Conservation (phyloP, 805 yeast species). For the Yarrowia yakushimensis region DNA sequence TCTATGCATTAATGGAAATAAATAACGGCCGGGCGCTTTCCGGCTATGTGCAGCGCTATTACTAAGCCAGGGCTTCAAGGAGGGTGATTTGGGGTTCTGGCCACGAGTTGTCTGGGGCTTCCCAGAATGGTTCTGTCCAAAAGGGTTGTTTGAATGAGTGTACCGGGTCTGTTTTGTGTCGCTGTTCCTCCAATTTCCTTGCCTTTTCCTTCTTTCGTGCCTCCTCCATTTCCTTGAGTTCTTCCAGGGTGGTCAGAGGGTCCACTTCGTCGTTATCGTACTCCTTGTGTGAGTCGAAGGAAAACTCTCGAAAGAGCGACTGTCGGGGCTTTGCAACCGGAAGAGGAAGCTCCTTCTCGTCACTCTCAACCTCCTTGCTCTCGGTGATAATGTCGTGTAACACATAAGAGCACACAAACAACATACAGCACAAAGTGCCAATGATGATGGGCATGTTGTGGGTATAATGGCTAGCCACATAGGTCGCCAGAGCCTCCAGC, state of each 20-base stretch:
- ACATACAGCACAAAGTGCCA: slow-evolving; percentile 7
- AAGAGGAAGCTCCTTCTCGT: slow-evolving; percentile 15
- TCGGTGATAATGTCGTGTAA: slow-evolving; percentile 17
- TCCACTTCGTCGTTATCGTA: slow-evolving; percentile 5
- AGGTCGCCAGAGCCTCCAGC: slow-evolving; percentile 16
- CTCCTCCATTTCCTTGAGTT: not conserved
- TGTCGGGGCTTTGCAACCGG: slow-evolving; percentile 3
- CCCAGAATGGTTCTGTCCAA: not conserved
- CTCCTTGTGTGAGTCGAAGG: slow-evolving; percentile 1
- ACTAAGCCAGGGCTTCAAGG: slow-evolving; percentile 4
- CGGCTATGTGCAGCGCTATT: slow-evolving; percentile 11
- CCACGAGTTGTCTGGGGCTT: not conserved
- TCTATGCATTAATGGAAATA: not conserved
- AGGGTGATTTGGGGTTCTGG: slow-evolving; percentile 1
- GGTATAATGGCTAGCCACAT: slow-evolving; percentile 18
- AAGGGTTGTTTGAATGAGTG: not conserved
- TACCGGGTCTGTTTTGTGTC: no score
- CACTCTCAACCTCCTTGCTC: slow-evolving; percentile 9
- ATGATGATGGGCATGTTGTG: slow-evolving; percentile 24
- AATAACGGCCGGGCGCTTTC: slow-evolving; percentile 19
- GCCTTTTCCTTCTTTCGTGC: not conserved
- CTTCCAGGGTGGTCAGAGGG: not conserved
- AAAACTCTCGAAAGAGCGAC: not conserved
- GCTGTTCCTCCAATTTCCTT: not conserved
- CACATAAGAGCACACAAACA: slow-evolving; percentile 20